These are phyloP conservation scores for Chrysopogon serrulatus DNA, from an alignment of 176 grass and related monocot species.

Conservation along the genomic window DNA sequence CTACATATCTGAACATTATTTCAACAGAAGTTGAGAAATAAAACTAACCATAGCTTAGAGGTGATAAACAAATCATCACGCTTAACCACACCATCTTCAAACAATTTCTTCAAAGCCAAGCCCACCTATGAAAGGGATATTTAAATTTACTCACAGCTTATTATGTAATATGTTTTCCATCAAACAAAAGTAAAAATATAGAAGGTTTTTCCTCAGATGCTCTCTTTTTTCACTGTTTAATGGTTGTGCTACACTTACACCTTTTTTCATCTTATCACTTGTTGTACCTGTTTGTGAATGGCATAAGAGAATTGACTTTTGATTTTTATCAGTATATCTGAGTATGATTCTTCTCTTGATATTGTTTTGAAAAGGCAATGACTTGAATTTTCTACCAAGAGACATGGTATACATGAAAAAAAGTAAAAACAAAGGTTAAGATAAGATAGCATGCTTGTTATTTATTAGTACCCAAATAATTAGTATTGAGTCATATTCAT, in stretches of 20 bases:
- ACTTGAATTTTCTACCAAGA: neutral
- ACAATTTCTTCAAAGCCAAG: constrained; percentile 61
- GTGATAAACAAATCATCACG: constrained; percentile 82
- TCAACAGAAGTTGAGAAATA: constrained; percentile 1
- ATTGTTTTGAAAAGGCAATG: neutral
- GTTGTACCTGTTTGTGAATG: neutral
- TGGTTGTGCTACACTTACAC: neutral
- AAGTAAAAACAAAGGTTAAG: neutral
- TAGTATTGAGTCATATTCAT: neutral
- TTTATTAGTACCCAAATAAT: neutral
- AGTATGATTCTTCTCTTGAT: neutral
- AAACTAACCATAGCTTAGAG: constrained; percentile 72
- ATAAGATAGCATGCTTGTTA: neutral
- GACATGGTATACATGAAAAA: neutral
- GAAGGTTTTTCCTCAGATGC: neutral
- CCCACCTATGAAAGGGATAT: constrained; percentile 44
- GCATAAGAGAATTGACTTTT: neutral
- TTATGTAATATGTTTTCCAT: neutral
- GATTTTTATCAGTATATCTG: neutral
- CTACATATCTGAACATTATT: neutral
- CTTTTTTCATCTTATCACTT: neutral
- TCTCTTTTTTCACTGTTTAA: neutral
- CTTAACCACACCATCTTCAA: constrained; percentile 57
- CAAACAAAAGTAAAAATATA: neutral
- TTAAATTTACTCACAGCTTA: neutral